Base-by-base conservation (phyloP, 2,329 filamentous ascomycete species). In the Botrytis fabae region DNA sequence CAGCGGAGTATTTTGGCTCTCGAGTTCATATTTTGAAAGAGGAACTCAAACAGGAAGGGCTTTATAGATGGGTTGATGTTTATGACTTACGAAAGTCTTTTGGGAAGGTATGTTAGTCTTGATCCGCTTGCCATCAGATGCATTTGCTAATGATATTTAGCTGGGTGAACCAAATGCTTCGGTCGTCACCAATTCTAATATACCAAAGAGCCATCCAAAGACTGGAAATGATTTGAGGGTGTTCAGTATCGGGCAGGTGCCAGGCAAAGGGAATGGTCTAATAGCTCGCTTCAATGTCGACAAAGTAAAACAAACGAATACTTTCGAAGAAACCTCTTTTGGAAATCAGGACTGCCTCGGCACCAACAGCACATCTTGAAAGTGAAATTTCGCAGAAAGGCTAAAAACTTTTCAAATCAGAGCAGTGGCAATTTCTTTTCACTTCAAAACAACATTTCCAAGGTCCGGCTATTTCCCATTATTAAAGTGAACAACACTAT, bases 261-360 rank as follows among this genome's bases (percentile, higher is more conserved):
- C 77, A 42, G 81, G 78, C 25, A 83, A 82, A 75, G 83, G 83
- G 4, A 81, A 80, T 79, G 83, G 82, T 7, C 77, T 85, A 1
- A 73, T 85, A 57, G 83, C 84, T 35, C 78, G 64, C 38, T 72
- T 75, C 35, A 74, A 81, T 54, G 83, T 85, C 71, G 62, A 77
- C 8, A 81, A 78, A 73, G 83, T 83, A 61, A 83, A 80, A 38
- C 77, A 83, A 80, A 38, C 77, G 81, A 22, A 82, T 85, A 48
- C 73, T 85, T 61, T 80, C 75, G 20, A 83, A 85, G 76, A 74
- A 78, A 18, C 81, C 83, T 0, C 76, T 85, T 60, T 78, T 85
- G 75, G 83, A 78, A 35, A 70, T 59, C 46, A 54, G 12, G 3
- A 35, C 57, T 32, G 10, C 9, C 16, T 35, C 18, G 16, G 60